Evolutionary conservation across 371 early-diverging fungal species (phyloP).

Genomic region (Dichotomocladium elegans): DNA sequence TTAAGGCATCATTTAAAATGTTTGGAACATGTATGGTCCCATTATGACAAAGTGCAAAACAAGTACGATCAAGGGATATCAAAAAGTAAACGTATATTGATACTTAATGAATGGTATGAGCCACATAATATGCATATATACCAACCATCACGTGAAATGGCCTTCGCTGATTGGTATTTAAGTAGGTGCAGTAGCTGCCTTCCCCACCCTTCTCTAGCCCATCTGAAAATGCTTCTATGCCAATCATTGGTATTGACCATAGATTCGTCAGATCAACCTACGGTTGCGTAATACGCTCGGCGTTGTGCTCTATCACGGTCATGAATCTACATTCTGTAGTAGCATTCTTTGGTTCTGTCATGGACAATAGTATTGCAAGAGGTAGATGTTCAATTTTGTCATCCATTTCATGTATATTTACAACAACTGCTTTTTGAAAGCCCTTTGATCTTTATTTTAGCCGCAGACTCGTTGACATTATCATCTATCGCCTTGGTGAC

Average conservation of each 20-base stretch:
- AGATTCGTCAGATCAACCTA: not conserved
- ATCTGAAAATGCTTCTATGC: not conserved
- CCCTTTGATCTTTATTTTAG: not conserved
- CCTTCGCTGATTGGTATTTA: no score
- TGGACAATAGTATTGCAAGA: not conserved
- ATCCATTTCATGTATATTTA: not conserved
- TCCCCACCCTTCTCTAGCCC: no score
- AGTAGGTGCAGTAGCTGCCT: no score
- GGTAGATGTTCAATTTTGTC: not conserved
- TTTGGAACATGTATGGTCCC: not conserved
- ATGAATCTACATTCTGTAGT: not conserved
- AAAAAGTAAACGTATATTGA: not conserved
- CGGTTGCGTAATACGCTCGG: not conserved
- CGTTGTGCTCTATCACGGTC: not conserved
- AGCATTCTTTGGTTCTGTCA: not conserved
- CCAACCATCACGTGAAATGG: not conserved
- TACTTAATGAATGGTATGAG: not conserved
- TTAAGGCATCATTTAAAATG: not conserved
- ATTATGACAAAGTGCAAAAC: not conserved
- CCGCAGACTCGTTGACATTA: not conserved
- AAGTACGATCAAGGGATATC: not conserved
- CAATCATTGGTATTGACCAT: not conserved
- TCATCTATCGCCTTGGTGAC: not conserved
- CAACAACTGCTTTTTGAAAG: not conserved
- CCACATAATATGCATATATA: no score